phyloP scores from a whole-genome alignment of 2,329 filamentous ascomycete genomes.

The Graphilbum fragrans region DNA sequence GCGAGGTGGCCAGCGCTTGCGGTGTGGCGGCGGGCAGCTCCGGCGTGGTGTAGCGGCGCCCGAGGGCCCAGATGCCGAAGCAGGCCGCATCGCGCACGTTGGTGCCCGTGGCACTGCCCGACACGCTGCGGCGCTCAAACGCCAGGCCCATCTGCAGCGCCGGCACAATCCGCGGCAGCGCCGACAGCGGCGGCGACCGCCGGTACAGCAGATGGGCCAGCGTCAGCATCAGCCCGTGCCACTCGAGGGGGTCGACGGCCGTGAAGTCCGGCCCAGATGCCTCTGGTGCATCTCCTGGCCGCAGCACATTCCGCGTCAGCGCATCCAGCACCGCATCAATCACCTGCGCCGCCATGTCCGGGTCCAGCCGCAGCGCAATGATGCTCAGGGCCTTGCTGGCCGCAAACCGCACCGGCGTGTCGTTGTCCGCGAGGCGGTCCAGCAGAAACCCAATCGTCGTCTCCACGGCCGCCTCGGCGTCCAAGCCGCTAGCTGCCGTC shows the following conservation, averaged over 20 bases:
- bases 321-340: conserved; percentile 75
- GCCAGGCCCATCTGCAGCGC: conserved; percentile 67
- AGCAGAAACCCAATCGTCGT: conserved; percentile 73
- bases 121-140: conserved; percentile 80
- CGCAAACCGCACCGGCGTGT: conserved; percentile 81
- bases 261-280: conserved; percentile 43
- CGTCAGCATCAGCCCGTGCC: conserved; percentile 87
- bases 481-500: conserved; percentile 29
- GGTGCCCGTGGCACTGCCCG: conserved; percentile 73
- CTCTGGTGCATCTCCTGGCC: conserved; percentile 13
- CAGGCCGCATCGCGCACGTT: conserved; percentile 93
- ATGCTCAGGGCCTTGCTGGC: conserved; percentile 89
- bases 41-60: conserved; percentile 69
- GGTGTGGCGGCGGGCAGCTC: conserved; percentile 54
- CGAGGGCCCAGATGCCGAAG: conserved; percentile 90
- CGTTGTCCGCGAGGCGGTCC: conserved; percentile 67
- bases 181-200: conserved; percentile 59
- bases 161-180: conserved; percentile 62
- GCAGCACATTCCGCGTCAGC: conserved; percentile 45
- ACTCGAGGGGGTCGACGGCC: conserved; percentile 68
- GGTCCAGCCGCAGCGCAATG: conserved; percentile 66
- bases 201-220: conserved; percentile 79
- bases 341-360: conserved; percentile 74
- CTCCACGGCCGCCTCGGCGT: conserved; percentile 73
- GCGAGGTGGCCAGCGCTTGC: conserved; percentile 54